Percentiles rank a stretch among this genome's conserved stretches.
phyloP scores from a whole-genome alignment of 2,329 filamentous ascomycete genomes.

The Hypoxylon sp. region DNA sequence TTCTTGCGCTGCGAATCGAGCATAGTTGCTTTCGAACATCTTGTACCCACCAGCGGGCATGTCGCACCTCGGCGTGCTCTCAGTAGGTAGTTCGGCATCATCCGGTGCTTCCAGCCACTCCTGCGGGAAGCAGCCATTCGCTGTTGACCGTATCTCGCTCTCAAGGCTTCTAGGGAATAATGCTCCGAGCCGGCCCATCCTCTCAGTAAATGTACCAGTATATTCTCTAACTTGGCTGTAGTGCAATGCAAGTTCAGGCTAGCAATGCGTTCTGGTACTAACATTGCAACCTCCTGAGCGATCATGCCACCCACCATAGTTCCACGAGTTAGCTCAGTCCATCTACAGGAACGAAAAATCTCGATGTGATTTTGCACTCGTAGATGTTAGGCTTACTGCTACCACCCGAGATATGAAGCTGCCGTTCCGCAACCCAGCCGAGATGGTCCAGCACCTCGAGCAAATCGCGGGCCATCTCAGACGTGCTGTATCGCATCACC shows the following conservation, averaged over 20 bases:
- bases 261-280: constrained; percentile 66
- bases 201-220: constrained; percentile 71
- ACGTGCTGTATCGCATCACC: constrained; percentile 81
- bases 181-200: constrained; percentile 67
- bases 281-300: constrained; percentile 79
- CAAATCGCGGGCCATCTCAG: constrained; percentile 49
- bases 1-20: constrained; percentile 85
- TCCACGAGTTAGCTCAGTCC: background rate
- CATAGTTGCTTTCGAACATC: constrained; percentile 80
- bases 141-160: constrained; percentile 73
- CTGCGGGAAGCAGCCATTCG: constrained; percentile 74
- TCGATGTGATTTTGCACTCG: too few species aligned
- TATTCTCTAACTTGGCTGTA: constrained; percentile 71
- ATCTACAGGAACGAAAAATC: too few species aligned
- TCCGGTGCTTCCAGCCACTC: constrained; percentile 76
- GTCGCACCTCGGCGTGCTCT: constrained; percentile 58
- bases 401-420: constrained; percentile 79
- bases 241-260: constrained; percentile 72
- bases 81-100: constrained; percentile 63
- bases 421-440: constrained; percentile 71
- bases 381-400: constrained; percentile 60
- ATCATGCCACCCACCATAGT: constrained; percentile 85
- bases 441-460: constrained; percentile 67
- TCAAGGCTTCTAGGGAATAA: constrained; percentile 79
- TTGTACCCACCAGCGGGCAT: constrained; percentile 57